phyloP scores from a whole-genome alignment of 83 land plant genomes.

The Diphasiastrum complanatum region DNA sequence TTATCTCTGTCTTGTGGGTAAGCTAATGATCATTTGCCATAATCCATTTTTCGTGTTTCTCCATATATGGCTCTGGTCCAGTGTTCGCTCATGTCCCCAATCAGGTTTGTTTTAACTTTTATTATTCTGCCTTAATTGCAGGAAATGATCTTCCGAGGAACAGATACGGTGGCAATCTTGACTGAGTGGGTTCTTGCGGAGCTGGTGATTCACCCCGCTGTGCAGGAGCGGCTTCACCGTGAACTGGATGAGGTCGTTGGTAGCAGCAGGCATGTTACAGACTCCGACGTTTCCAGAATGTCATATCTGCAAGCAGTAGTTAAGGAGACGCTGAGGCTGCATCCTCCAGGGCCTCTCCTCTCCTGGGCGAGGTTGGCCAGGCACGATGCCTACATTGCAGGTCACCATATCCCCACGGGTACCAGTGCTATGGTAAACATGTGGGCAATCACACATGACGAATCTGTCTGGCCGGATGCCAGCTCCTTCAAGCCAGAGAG shows the following conservation, averaged over 20 bases:
- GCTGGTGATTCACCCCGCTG: constrained; percentile 21
- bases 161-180: constrained; percentile 26
- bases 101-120: too few species aligned
- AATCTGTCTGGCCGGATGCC: constrained; percentile 18
- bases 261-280: constrained; percentile 1
- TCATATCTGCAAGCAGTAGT: constrained; percentile 31
- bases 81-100: too few species aligned
- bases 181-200: constrained; percentile 38
- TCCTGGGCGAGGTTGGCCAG: neutral
- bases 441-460: constrained; percentile 28
- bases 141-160: constrained; percentile 36
- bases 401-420: constrained; percentile 23
- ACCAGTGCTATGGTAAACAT: constrained; percentile 25
- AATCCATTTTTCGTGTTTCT: too few species aligned
- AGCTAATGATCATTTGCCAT: neutral
- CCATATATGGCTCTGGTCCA: too few species aligned
- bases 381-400: constrained; percentile 18
- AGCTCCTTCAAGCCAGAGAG: constrained; percentile 30
- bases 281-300: constrained; percentile 16
- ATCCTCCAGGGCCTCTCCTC: constrained; percentile 33
- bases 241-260: constrained; percentile 25
- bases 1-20: neutral
- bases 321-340: constrained; percentile 34
- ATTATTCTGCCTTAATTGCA: too few species aligned
- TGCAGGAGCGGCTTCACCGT: constrained; percentile 3